Evolutionary conservation across 768 basidiomycete genomes (phyloP).

Genomic region (Calocybe cyanea): DNA sequence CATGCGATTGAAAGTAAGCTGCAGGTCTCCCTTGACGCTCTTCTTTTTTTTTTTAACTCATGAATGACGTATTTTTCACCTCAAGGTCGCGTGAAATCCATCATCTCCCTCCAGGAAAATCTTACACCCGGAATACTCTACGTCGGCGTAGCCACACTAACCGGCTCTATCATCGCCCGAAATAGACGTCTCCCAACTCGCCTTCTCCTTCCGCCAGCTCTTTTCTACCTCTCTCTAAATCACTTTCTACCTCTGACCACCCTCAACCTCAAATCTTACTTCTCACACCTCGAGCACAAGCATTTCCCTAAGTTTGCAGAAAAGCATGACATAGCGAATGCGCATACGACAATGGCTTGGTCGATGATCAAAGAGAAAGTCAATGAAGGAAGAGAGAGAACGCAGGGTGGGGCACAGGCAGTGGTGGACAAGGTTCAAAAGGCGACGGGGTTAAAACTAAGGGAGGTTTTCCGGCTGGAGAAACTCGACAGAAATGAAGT

Average conservation of each 20-base stretch:
- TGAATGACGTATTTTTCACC: background rate
- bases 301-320: constrained; percentile 68
- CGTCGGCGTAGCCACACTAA: constrained; percentile 83
- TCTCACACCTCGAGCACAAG: constrained; percentile 63
- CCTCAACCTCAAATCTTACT: constrained; percentile 61
- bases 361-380: constrained; percentile 51
- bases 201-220: constrained; percentile 68
- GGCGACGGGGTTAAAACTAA: constrained; percentile 69
- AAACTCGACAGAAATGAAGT: constrained; percentile 16
- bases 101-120: constrained; percentile 76
- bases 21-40: background rate
- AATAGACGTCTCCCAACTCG: constrained; percentile 70
- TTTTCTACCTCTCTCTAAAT: constrained; percentile 63
- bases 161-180: constrained; percentile 83
- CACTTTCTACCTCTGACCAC: constrained; percentile 89
- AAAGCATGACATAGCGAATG: constrained; percentile 61
- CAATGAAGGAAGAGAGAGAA: constrained; percentile 37
- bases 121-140: constrained; percentile 90
- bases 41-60: too few relatives aligned
- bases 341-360: constrained; percentile 59
- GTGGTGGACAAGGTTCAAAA: constrained; percentile 59
- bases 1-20: constrained; percentile 78
- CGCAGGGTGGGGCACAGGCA: constrained; percentile 40
- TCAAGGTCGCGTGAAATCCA: constrained; percentile 75
- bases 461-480: constrained; percentile 49